A percentile compares a stretch with the other conserved stretches of the same genome.
Conservation (phyloP, 2,329 filamentous ascomycete species). For the Monilinia vaccinii-corymbosi region DNA sequence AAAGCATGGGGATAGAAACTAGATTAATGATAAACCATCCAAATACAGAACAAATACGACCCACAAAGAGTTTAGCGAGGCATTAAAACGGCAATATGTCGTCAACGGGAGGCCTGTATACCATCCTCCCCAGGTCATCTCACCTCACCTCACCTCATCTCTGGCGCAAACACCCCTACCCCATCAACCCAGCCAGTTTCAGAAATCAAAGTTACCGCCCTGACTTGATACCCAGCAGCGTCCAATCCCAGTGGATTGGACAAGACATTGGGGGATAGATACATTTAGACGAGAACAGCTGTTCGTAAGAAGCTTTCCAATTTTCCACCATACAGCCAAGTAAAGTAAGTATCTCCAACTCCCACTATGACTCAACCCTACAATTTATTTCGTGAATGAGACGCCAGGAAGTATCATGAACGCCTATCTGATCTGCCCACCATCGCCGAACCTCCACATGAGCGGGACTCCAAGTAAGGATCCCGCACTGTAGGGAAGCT, state of each 20-base stretch:
- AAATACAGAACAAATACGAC: not conserved
- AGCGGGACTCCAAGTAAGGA: not conserved
- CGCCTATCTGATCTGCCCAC: no score
- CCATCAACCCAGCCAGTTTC: no score
- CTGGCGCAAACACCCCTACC: not conserved
- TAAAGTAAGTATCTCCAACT: no score
- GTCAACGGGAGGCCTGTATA: not conserved
- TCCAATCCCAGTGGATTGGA: not conserved
- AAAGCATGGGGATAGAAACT: not conserved
- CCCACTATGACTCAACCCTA: no score
- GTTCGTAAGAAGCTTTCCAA: no score
- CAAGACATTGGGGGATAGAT: no score
- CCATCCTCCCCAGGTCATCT: not conserved
- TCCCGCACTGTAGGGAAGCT: no score
- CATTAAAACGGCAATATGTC: not conserved
- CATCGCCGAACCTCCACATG: not conserved
- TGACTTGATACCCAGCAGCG: not conserved
- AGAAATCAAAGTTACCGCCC: no score
- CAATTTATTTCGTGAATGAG: no score
- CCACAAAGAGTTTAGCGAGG: not conserved
- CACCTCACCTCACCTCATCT: not conserved
- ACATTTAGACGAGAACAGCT: no score
- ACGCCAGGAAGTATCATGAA: not conserved
- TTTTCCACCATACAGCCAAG: no score
- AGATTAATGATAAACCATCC: not conserved